Percentiles rank a stretch among this genome's conserved stretches.
These are phyloP conservation scores for Tetrapisispora phaffii DNA, from an alignment of 805 yeast genomes.

Conservation along the genomic window DNA sequence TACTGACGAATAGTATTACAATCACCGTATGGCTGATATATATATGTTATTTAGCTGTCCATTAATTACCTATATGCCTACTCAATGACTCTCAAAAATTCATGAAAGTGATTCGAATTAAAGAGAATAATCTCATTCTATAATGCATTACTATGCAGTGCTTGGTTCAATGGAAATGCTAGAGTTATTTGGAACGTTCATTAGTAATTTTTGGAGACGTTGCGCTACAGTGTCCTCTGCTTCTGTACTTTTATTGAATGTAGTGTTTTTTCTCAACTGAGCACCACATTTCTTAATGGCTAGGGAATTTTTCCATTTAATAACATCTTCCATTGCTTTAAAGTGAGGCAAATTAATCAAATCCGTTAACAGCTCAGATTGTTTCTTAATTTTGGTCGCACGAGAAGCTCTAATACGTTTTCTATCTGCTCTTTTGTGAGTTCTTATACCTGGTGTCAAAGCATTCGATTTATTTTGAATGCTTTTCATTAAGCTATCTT, in stretches of 20 bases:
- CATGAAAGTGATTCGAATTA: no score
- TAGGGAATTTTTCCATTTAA: constrained; percentile 21
- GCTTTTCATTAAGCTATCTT: constrained; percentile 17
- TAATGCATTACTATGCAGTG: no score
- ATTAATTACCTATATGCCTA: no score
- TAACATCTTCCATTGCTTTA: constrained; percentile 15
- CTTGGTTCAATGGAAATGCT: no score
- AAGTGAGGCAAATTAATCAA: constrained; percentile 18
- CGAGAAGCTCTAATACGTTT: constrained; percentile 13
- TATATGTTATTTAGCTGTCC: no score
- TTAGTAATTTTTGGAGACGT: constrained; percentile 21
- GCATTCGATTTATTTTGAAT: constrained; percentile 11
- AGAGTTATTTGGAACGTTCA: constrained; percentile 9
- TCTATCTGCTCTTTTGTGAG: constrained; percentile 17
- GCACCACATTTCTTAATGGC: constrained; percentile 19
- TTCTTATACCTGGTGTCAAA: constrained; percentile 15
- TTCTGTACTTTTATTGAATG: constrained; percentile 21
- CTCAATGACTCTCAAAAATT: no score
- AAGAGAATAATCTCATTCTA: no score
- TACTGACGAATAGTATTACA: no score
- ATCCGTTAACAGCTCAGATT: constrained; percentile 19
- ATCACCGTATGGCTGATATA: no score
- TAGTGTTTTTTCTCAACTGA: constrained; percentile 20
- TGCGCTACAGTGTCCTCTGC: constrained; percentile 24
- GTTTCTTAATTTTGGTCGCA: constrained; percentile 18